These are phyloP conservation scores for Colletotrichum sojae DNA, from an alignment of 2,329 filamentous ascomycete genomes.

Conservation along the genomic window DNA sequence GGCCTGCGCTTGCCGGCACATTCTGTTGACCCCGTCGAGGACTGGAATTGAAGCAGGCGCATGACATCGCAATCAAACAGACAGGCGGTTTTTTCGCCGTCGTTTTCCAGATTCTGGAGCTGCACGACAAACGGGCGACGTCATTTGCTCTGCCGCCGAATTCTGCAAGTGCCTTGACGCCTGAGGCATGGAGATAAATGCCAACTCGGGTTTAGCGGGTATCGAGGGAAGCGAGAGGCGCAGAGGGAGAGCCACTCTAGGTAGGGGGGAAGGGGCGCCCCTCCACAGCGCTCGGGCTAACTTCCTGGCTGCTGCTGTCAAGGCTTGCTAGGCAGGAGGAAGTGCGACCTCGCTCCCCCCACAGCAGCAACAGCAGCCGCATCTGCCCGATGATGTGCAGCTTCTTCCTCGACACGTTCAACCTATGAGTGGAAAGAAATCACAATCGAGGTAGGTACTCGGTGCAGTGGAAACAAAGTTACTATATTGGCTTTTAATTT, in stretches of 20 bases:
- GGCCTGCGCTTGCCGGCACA: too few relatives aligned
- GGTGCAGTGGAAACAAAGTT: too few relatives aligned
- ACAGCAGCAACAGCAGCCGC: conserved; percentile 39
- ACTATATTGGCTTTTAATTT: too few relatives aligned
- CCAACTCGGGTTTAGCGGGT: conserved; percentile 33
- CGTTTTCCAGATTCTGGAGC: conserved; percentile 8
- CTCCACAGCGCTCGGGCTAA: neutral
- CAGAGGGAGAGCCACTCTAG: conserved; percentile 15
- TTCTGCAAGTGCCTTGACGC: conserved; percentile 33
- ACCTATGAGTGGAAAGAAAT: neutral
- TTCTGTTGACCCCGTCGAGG: too few relatives aligned
- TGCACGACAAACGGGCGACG: conserved; percentile 14
- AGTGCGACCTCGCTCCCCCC: conserved; percentile 20
- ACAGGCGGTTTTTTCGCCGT: conserved; percentile 2
- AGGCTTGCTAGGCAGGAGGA: conserved; percentile 8
- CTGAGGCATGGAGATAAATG: conserved; percentile 22
- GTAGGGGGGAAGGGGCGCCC: neutral
- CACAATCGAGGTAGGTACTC: too few relatives aligned
- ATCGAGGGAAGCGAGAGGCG: conserved; percentile 15
- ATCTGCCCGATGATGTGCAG: conserved; percentile 38
- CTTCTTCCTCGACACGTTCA: conserved; percentile 31
- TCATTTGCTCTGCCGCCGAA: conserved; percentile 28
- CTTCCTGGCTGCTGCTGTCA: neutral
- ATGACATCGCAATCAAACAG: conserved; percentile 30
- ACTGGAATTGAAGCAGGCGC: conserved; percentile 5